Evolutionary conservation across 2,329 filamentous ascomycete species (phyloP), one percentile per base, ranked within the genome.

Genomic region (Penicillium crustosum): DNA sequence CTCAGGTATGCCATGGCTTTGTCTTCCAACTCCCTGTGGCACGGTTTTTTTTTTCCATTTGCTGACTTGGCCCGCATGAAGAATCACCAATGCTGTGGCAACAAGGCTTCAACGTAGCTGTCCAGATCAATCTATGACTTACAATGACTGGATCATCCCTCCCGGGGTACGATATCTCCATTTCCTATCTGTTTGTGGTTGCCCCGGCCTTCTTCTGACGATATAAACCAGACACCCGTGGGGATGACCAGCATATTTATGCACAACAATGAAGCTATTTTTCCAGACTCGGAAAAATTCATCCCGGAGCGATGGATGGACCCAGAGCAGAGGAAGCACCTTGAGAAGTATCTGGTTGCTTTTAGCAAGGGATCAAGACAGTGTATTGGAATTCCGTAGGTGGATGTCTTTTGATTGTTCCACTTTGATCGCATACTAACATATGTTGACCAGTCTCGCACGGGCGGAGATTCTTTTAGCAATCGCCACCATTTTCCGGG

Each of bases 361-460:
- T 79, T 79, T 53, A 69, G 69, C 35, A 72, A 70, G 38, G 79
- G 79, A 0, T 75, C 71, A 4, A 68, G 79, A 23, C 75, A 76
- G 65, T 83, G 80, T 58, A 69, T 79, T 13, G 80, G 80, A 17
- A 77, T 78, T 44, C 78, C 81, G 69, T 72, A 63, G 13, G 60
- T 53, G 8, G 13, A 21, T 23, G 53, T n/a, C 2, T 5, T 21
- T 21, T 8, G 3, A 19, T 25, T n/a, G 4, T 21, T n/a, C 27
- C 5, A 9, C 12, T 12, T 12, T 43, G 8, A 48, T 41, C 17
- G 19, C 29, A 1, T 21, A 43, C 36, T 54, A 53, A 52, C 42
- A 35, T 17, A 6, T 12, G 43, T 19, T 17, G 2, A 35, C 17
- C 7, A 75, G 72, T 31, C 67, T 75, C 3, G 73, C 73, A 1